Base-by-base conservation (phyloP, 2,329 filamentous ascomycete species). In the Fusarium continuum region DNA sequence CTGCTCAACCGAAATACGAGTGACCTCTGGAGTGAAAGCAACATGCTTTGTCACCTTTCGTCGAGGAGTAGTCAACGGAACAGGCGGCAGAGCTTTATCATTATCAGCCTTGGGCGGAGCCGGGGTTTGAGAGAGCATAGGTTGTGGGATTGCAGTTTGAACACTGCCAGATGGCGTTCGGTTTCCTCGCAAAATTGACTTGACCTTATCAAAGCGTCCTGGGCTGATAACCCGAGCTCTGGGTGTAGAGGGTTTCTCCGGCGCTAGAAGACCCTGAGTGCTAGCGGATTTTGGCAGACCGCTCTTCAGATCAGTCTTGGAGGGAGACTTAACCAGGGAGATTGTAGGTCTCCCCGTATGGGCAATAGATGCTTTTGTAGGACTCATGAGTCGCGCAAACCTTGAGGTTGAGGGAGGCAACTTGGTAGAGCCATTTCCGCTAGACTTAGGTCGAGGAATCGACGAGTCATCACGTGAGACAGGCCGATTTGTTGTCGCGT, bases 1-100 rank as follows among this genome's bases (percentile, higher is more conserved):
- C 56, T 84, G 81, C 43, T 72, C 70, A 2, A 47, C 39, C 16
- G 59, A 51, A 39, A 78, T 66, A 0, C 78, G 77, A 61, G 91
- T 84, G 29, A 88, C 88, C 59, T 87, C 88, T 0, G 88, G 89
- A 0, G 90, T 92, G 70, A 96, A 97, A 45, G 91, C 88, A 29
- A 96, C 91, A 52, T 86, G 89, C 79, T 96, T 96, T 16, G 78
- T 74, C 31, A 81, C 73, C 75, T 88, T 91, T 20, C 88, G 84
- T 26, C 88, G 88, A 8, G 90, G 90, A 2, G 90, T 92, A 6
- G 86, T 88, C 50, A 86, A 77, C 6, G 84, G 81, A 16, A 82
- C 73, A 4, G 79, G 73, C 46, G 83, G 83, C 26, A 88, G 73
- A 19, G 81, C 78, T 67, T 85, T 87, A 31, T 86, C 80, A 68